phyloP scores from a whole-genome alignment of 1,284 basidiomycete species.

The Cryptococcus floricola region DNA sequence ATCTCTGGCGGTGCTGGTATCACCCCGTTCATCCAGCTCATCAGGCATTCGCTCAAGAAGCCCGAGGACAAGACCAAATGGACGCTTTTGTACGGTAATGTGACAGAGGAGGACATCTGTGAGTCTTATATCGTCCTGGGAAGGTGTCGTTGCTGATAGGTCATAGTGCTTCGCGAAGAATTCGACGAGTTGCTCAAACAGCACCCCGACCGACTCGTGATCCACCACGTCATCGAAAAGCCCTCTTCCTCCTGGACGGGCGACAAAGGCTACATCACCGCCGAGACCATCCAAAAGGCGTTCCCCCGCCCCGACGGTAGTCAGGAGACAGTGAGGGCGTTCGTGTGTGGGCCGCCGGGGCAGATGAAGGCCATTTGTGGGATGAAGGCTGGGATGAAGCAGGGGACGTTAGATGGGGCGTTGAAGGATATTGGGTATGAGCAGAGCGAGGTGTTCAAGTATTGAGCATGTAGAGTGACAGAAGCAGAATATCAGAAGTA shows the following conservation, averaged over 20 bases:
- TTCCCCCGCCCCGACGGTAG: constrained; percentile 56
- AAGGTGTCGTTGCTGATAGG: no score
- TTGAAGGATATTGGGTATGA: constrained; percentile 83
- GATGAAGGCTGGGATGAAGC: constrained; percentile 60
- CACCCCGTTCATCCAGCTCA: constrained; percentile 57
- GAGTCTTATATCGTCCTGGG: constrained; percentile 3
- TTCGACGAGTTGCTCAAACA: constrained; percentile 70
- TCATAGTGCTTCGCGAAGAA: constrained; percentile 65
- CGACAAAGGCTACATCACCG: constrained; percentile 65
- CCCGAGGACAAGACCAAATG: constrained; percentile 90
- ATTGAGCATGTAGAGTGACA: not conserved
- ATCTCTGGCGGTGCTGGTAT: constrained; percentile 66
- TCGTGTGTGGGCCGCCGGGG: constrained; percentile 84
- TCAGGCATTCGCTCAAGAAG: constrained; percentile 63
- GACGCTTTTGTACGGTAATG: constrained; percentile 86
- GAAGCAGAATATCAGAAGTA: no score
- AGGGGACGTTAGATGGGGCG: constrained; percentile 76
- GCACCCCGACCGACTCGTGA: constrained; percentile 64
- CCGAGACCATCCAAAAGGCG: constrained; percentile 68
- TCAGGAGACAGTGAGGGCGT: constrained; percentile 79
- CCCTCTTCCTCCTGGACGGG: constrained; percentile 62
- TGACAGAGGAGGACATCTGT: constrained; percentile 79
- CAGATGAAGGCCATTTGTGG: constrained; percentile 72
- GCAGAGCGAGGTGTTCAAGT: constrained; percentile 60
- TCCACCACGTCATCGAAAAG: constrained; percentile 84